Evolutionary conservation across 768 basidiomycete genomes (phyloP).

Genomic region (Trametes cubensis): DNA sequence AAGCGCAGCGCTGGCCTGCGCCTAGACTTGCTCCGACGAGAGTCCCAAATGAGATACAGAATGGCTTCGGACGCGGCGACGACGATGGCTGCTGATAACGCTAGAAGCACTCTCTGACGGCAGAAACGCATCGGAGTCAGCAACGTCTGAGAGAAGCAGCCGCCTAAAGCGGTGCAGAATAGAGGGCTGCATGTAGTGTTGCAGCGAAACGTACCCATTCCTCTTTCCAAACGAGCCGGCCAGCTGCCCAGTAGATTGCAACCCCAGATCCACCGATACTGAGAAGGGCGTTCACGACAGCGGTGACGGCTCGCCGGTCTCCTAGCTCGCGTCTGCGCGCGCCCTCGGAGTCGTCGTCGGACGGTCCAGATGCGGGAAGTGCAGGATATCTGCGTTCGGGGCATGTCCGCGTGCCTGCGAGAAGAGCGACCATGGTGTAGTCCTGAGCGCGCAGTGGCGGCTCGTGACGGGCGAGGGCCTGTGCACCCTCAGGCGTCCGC

Average conservation of each 20-base stretch:
- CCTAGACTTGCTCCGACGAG: conserved; percentile 46
- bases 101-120: conserved; percentile 54
- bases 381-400: conserved; percentile 71
- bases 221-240: conserved; percentile 60
- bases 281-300: conserved; percentile 69
- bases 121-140: not conserved
- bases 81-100: conserved; percentile 60
- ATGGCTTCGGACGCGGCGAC: conserved; percentile 72
- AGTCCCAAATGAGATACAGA: conserved; percentile 75
- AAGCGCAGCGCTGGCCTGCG: conserved; percentile 7
- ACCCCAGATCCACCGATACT: conserved; percentile 68
- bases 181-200: conserved; percentile 13
- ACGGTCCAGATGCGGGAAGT: conserved; percentile 46
- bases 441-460: conserved; percentile 52
- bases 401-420: conserved; percentile 79
- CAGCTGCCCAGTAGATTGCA: conserved; percentile 75
- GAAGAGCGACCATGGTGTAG: conserved; percentile 72
- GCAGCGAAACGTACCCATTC: conserved; percentile 65
- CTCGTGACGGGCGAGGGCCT: conserved; percentile 40
- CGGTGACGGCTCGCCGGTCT: conserved; percentile 69
- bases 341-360: conserved; percentile 37
- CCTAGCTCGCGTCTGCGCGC: conserved; percentile 45
- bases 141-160: not conserved
- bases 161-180: conserved; percentile 25
- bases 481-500: conserved; percentile 51